Base-by-base conservation (phyloP, 73 alveolate genomes). In the Durusdinium trenchii region DNA sequence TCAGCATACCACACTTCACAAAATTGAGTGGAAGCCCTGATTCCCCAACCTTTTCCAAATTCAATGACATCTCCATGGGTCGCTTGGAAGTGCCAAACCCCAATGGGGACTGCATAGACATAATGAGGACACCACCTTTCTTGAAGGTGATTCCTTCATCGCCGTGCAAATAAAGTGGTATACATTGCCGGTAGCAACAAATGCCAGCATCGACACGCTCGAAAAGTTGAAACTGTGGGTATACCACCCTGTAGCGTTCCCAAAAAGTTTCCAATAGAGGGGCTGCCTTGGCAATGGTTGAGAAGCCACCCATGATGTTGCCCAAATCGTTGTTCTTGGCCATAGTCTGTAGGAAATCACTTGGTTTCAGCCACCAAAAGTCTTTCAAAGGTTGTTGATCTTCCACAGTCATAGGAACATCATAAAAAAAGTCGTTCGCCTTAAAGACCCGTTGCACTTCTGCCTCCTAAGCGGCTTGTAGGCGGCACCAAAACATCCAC, bases 141-240 rank as follows among this genome's bases (percentile, higher is more conserved):
- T 87, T 87, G 71, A 9, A 43, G 28, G 85, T 43, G 36, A 71
- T 35, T 0, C 95, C 95, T 38, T 87, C 95, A 73, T 87, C 95
- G 0, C 95, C 95, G 40, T 87, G 95, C 0, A 87, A 5, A 23
- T 87, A 87, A 16, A 61, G 7, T 0, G 95, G 95, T 32, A 87
- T 50, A 18, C 86, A 87, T 28, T 62, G 95, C 3, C 51, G 32
- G 57, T 26, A 20, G 43, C 42, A 28, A 32, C 76, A 43, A 28
- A 16, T 1, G 30, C 95, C 83, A 14, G 46, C 48, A 36, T 48
- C 50, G 5, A 48, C 73, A 3, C 69, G 76, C 28, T 54, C n/a
- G 60, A 87, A 87, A 1, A 62, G 46, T 45, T 45, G n/a, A 20
- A 54, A 71, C 35, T 46, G 46, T 0, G 71, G 85, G 9, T 43